These are phyloP conservation scores for Breynia disticha DNA, from an alignment of 441 rosid species.

Conservation along the genomic window DNA sequence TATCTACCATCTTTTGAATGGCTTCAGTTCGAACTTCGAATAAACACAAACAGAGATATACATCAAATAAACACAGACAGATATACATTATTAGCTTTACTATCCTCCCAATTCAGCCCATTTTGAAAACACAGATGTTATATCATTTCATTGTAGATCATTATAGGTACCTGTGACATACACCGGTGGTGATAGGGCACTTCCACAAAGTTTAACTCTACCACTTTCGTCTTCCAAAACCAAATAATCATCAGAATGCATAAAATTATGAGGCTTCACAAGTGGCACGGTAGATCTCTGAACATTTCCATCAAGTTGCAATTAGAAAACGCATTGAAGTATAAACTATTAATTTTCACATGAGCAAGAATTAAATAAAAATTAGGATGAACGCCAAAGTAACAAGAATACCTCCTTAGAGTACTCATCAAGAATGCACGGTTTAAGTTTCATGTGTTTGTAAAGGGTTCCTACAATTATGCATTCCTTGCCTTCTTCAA, in stretches of 20 bases:
- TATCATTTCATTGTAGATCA: not conserved
- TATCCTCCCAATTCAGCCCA: not conserved
- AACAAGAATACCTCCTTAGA: slow-evolving; percentile 64
- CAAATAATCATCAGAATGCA: slow-evolving; percentile 72
- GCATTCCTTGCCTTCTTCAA: slow-evolving; percentile 84
- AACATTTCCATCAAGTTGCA: slow-evolving; percentile 8
- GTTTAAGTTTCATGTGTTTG: slow-evolving; percentile 97
- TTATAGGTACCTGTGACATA: slow-evolving; percentile 63
- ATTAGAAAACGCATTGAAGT: not conserved
- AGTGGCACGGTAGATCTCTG: slow-evolving; percentile 76
- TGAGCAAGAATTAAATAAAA: slow-evolving; percentile 9
- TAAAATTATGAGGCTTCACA: slow-evolving; percentile 71
- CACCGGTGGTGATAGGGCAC: slow-evolving; percentile 41
- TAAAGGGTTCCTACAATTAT: slow-evolving; percentile 78
- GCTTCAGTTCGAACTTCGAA: not conserved
- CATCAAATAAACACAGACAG: not conserved
- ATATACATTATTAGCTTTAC: not conserved
- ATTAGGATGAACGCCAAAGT: not conserved
- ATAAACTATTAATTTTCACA: not conserved
- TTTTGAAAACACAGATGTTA: not conserved
- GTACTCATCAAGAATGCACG: slow-evolving; percentile 91
- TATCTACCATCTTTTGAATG: not conserved
- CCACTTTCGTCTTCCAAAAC: slow-evolving; percentile 96
- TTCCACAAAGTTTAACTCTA: slow-evolving; percentile 74
- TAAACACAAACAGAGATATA: not conserved